These are phyloP conservation scores for Trifolium subterraneum DNA, from an alignment of 306 rosid genomes.

Conservation along the genomic window DNA sequence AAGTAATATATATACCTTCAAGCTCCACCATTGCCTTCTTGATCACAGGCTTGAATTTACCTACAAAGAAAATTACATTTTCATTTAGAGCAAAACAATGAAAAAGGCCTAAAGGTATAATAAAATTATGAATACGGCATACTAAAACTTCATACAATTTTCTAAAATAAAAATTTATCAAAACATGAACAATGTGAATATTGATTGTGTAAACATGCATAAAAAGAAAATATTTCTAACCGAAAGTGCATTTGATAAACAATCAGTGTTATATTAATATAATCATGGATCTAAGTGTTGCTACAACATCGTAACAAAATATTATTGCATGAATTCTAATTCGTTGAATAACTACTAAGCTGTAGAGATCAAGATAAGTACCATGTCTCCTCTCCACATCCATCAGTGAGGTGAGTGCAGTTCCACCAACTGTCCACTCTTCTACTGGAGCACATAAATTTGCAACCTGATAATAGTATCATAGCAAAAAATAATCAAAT, in stretches of 20 bases:
- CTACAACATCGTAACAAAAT: neutral
- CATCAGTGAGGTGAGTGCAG: slow-evolving; percentile 89
- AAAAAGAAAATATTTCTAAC: neutral
- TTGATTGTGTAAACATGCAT: neutral
- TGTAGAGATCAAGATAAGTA: slow-evolving; percentile 36
- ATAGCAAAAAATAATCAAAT: slow-evolving; percentile 29
- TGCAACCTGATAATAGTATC: slow-evolving; percentile 66
- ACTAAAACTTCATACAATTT: neutral
- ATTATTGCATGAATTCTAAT: slow-evolving; percentile 9
- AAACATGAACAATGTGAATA: slow-evolving; percentile 3
- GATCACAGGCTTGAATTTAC: slow-evolving; percentile 98
- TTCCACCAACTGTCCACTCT: slow-evolving; percentile 96
- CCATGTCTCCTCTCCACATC: slow-evolving; percentile 99
- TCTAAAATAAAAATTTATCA: neutral
- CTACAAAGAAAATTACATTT: slow-evolving; percentile 52
- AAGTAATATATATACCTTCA: slow-evolving; percentile 62
- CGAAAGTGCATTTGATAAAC: slow-evolving; percentile 23
- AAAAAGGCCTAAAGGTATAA: slow-evolving; percentile 35
- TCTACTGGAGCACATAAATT: slow-evolving; percentile 90
- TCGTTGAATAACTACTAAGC: neutral
- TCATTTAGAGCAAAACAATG: slow-evolving; percentile 7
- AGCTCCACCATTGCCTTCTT: slow-evolving; percentile 99
- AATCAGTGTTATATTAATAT: slow-evolving; percentile 7
- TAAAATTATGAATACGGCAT: slow-evolving; percentile 18
- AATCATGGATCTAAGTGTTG: slow-evolving; percentile 1